phyloP scores from a whole-genome alignment of 1,284 basidiomycete species.

The Trametes sp. region DNA sequence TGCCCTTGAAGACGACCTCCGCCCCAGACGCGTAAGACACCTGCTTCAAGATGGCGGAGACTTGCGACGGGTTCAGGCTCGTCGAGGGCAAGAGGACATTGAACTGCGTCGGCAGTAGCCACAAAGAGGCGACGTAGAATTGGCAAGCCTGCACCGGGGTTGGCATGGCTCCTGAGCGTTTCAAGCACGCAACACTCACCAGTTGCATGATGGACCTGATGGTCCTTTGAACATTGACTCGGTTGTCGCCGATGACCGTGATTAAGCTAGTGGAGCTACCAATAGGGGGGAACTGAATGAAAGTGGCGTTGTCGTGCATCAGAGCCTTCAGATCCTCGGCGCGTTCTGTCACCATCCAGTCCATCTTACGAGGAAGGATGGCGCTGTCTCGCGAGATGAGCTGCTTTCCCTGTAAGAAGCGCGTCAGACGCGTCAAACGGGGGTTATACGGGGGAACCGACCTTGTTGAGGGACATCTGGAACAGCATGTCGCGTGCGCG shows the following conservation, averaged over 20 bases:
- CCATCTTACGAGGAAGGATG: slow-evolving; percentile 94
- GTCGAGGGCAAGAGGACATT: slow-evolving; percentile 89
- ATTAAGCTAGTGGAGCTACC: slow-evolving; percentile 93
- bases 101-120: slow-evolving; percentile 93
- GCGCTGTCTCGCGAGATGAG: slow-evolving; percentile 94
- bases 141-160: slow-evolving; percentile 80
- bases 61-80: slow-evolving; percentile 84
- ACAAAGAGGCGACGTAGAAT: slow-evolving; percentile 96
- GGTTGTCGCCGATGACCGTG: slow-evolving; percentile 93
- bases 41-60: slow-evolving; percentile 87
- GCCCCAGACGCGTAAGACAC: slow-evolving; percentile 90
- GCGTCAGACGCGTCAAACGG: neutral
- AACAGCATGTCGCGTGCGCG: slow-evolving; percentile 95
- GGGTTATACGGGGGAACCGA: slow-evolving; percentile 42
- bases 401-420: slow-evolving; percentile 76
- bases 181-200: slow-evolving; percentile 55
- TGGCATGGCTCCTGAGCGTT: slow-evolving; percentile 4
- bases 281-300: slow-evolving; percentile 92
- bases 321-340: slow-evolving; percentile 90
- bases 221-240: slow-evolving; percentile 95
- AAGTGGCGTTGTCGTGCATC: slow-evolving; percentile 97
- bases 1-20: slow-evolving; percentile 96
- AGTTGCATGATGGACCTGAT: slow-evolving; percentile 96
- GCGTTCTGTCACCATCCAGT: slow-evolving; percentile 97
- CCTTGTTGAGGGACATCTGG: slow-evolving; percentile 88